Base-by-base conservation (phyloP, 805 yeast genomes). In the Grigorovia transvaalensis region DNA sequence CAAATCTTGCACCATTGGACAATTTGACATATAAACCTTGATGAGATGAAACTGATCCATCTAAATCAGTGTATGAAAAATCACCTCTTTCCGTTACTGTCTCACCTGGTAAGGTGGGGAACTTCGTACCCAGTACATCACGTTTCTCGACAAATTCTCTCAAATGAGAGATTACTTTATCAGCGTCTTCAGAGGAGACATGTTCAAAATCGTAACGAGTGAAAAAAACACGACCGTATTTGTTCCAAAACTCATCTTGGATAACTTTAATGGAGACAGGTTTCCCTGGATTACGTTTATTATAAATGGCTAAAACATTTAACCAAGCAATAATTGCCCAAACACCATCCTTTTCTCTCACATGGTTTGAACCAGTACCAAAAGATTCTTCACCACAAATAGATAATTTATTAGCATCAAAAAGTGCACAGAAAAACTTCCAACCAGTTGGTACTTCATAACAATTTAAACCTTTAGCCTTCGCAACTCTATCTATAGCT, bases 371-470 rank as follows among this genome's bases (percentile, higher is more conserved):
- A 45, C 99, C 99, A 17, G 99, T 93, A 64, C 99, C 99, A 64
- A 93, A 93, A 23, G 95, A 85, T 72, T 93, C 99, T 71, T 93
- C 99, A 61, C 99, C 99, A 72, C 99, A 93, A 63, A 93, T 91
- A 53, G 96, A 86, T 61, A 93, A 78, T 72, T 89, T 90, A 63
- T 88, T 81, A 42, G 95, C 89, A 66, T 93, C 99, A 62, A 93
- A 93, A 58, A 93, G 74, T 2, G 95, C 90, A 71, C 98, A 90
- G 79, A 93, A 93, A 67, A 93, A 93, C 71, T 93, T 93, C 99
- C 99, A 93, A 40, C 99, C 99, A n/a, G 99, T 93, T 51, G 99
- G 99, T 4, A 93, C 99, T 71, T 91, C 99, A 70, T 93, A 93
- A 55, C 83, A 74, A 48, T 83, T 72, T 57, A 91, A 72, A 18